Evolutionary conservation across 768 basidiomycete genomes (phyloP), one percentile per base, ranked within the genome.

Genomic region (Tricholoma matsutake): DNA sequence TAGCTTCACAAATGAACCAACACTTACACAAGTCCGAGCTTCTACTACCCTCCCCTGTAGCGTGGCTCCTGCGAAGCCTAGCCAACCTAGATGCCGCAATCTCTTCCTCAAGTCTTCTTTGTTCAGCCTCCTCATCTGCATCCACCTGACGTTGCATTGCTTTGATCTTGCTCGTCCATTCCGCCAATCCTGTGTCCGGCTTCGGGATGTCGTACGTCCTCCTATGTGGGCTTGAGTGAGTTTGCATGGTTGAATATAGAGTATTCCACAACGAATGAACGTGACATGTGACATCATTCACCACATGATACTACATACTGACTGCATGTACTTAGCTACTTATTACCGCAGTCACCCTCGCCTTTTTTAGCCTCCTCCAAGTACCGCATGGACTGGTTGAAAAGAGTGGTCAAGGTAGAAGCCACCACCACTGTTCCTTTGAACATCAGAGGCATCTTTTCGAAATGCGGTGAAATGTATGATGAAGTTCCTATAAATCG

Each of bases 161-260:
- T 70, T 87, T 88, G 71, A 94, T 91, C 77, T 82, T 87, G 73
- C 76, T 87, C 13, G 91, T 83, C 91, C 91, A 93, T 71, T 93
- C 89, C 14, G 89, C 81, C n/a, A 92, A 79, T 54, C 84, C 87
- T 3, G 79, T 76, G 66, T 91, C 89, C 18, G 86, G 78, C 61
- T 81, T 83, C 10, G 82, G 79, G 18, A 77, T 67, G 67, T 83
- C 81, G 57, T 71, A 72, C 18, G 66, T 67, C 14, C 61, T 57
- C 43, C 62, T 49, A 41, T 58, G 47, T 9, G 61, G 34, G 29
- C 37, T 39, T 13, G 31, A 41, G 20, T 56, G 54, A 18, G 60
- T 47, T 29, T 61, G 6, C 65, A 68, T 68, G 22, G 29, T 9
- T 32, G 11, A 31, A 8, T 25, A 25, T 25, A 25, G 22, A n/a